Evolutionary conservation across 148 eudicot species (phyloP), one percentile per base, ranked within the genome.

Genomic region (Drosera capensis): DNA sequence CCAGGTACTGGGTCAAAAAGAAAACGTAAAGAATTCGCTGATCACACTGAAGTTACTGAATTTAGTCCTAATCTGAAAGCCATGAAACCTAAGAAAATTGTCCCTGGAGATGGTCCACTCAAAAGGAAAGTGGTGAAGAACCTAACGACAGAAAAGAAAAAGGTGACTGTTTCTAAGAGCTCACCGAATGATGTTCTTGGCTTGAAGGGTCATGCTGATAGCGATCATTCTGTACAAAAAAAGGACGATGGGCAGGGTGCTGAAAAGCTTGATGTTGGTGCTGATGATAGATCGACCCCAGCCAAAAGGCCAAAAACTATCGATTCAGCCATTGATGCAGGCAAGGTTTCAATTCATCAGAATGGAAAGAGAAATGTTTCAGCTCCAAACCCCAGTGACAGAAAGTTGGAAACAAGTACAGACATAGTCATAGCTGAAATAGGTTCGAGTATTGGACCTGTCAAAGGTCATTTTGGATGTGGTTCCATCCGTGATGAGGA

Each of bases 261-360:
- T 40, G 51, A 17, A 54, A 75, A 59, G 35, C 46, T 26, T 49
- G 48, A 39, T 38, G 44, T 55, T 25, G 52, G 18, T 14, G 53
- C 16, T 26, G 55, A 37, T 58, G 74, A 59, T 37, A 50, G 55
- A 22, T 46, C 69, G 26, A 36, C 37, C 60, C 55, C 66, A 48
- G 58, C 56, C 46, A 66, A 71, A 58, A 74, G 44, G 43, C 49
- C 64, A 15, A 71, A 71, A 56, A 40, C 3, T 45, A 51, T 35
- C 25, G 71, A 50, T 48, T 8, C 45, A 23, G 54, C 25, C 7
- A 64, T 45, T 57, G 68, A 61, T 56, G 31, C 64, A 12, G 14
- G 57, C 25, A 59, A 55, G 53, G 45, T 20, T 19, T 37, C 55
- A 5, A 16, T 56, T 48, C 66, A 41, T 36, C 52, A 30, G 21